Conservation (phyloP, 805 yeast genomes). For the Metschnikowia kunwiensis region DNA sequence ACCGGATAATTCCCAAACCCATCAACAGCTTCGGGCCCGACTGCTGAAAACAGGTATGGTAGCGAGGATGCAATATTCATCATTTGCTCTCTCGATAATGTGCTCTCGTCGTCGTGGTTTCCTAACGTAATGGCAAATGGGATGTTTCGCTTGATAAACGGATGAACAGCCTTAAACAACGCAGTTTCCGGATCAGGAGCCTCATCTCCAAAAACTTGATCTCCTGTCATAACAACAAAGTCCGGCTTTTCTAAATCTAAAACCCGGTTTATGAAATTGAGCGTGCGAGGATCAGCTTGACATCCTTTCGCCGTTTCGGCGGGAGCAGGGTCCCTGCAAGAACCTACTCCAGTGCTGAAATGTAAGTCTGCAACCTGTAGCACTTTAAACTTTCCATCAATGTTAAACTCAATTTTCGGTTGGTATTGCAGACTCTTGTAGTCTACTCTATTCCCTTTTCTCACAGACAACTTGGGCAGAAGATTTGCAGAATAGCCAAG, state of each 20-base stretch:
- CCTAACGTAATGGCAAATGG: slow-evolving; percentile 90
- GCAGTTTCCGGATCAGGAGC: slow-evolving; percentile 83
- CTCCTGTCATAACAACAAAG: slow-evolving; percentile 84
- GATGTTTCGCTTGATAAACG: slow-evolving; percentile 61
- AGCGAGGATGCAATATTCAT: slow-evolving; percentile 54
- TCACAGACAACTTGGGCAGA: slow-evolving; percentile 29
- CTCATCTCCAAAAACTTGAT: slow-evolving; percentile 79
- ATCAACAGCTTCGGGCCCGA: slow-evolving; percentile 64
- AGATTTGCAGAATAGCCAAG: slow-evolving; percentile 20
- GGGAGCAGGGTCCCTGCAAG: slow-evolving; percentile 74
- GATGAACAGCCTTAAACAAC: slow-evolving; percentile 68
- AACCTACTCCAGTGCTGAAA: slow-evolving; percentile 78
- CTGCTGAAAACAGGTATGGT: slow-evolving; percentile 63
- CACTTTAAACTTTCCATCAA: slow-evolving; percentile 62
- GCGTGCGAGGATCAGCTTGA: slow-evolving; percentile 74
- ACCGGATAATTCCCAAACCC: slow-evolving; percentile 81
- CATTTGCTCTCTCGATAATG: slow-evolving; percentile 54
- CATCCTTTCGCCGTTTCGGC: slow-evolving; percentile 49
- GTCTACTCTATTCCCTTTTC: slow-evolving; percentile 34
- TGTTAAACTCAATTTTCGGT: slow-evolving; percentile 34
- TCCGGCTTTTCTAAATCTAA: slow-evolving; percentile 80
- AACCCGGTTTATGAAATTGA: slow-evolving; percentile 55
- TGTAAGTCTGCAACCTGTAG: slow-evolving; percentile 91
- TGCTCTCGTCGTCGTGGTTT: slow-evolving; percentile 92
- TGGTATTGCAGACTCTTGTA: slow-evolving; percentile 24